Evolutionary conservation across 306 rosid species (phyloP).

Genomic region (Leucaena leucocephala): DNA sequence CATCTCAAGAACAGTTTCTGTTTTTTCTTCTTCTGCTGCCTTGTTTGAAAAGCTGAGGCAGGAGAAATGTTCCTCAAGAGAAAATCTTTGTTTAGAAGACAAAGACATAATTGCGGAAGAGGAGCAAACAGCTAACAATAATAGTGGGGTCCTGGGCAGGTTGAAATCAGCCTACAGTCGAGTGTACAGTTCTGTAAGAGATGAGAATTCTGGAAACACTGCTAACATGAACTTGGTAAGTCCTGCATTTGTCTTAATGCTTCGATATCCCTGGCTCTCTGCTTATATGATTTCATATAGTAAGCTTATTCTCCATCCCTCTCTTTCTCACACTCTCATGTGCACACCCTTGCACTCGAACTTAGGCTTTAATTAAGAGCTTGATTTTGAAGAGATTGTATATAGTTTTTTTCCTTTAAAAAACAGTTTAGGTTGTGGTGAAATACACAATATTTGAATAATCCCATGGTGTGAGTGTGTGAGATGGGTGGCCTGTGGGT

Average conservation of each 20-base stretch:
- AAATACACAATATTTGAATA: not conserved
- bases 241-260: constrained; percentile 23
- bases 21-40: constrained; percentile 91
- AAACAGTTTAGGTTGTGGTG: not conserved
- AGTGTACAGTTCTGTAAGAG: constrained; percentile 43
- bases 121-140: constrained; percentile 44
- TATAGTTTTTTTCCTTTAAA: not conserved
- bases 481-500: not conserved
- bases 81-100: constrained; percentile 43
- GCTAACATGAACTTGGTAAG: constrained; percentile 62
- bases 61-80: constrained; percentile 64
- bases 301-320: not conserved
- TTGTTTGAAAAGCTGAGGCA: constrained; percentile 76
- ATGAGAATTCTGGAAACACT: constrained; percentile 44
- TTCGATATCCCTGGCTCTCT: not conserved
- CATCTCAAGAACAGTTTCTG: constrained; percentile 85
- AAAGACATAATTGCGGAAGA: constrained; percentile 41
- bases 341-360: not conserved
- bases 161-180: constrained; percentile 58
- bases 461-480: not conserved
- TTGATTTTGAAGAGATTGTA: not conserved
- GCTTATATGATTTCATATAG: not conserved
- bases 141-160: constrained; percentile 54
- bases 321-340: not conserved
- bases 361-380: not conserved